Evolutionary conservation across 2,329 filamentous ascomycete genomes (phyloP).

Genomic region (Beauveria scarabaeidicola): DNA sequence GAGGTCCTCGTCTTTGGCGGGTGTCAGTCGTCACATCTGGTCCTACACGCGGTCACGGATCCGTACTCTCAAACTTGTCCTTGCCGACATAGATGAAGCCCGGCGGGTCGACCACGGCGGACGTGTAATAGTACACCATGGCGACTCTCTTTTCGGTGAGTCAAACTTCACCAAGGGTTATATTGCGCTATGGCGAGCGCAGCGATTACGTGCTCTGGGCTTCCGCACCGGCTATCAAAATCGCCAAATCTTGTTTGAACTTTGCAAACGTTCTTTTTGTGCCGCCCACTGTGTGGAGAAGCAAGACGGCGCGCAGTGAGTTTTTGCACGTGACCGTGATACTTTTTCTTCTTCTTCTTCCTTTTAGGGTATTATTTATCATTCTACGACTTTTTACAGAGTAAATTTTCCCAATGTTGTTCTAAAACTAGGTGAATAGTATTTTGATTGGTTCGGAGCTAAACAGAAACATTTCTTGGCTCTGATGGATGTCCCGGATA

Average conservation of each 20-base stretch:
- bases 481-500: too few relatives aligned
- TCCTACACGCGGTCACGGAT: not conserved
- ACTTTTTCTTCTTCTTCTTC: not conserved
- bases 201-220: not conserved
- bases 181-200: not conserved
- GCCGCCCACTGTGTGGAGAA: not conserved
- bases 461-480: too few relatives aligned
- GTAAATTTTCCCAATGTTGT: too few relatives aligned
- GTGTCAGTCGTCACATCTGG: not conserved
- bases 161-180: too few relatives aligned
- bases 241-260: not conserved
- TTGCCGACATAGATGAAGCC: slow-evolving; percentile 95
- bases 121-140: slow-evolving; percentile 97
- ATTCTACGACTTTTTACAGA: not conserved
- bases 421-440: too few relatives aligned
- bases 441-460: too few relatives aligned
- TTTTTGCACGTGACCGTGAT: slow-evolving; percentile 1
- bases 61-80: slow-evolving; percentile 95
- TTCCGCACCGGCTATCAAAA: not conserved
- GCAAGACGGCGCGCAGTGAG: not conserved
- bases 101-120: slow-evolving; percentile 69
- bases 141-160: slow-evolving; percentile 14
- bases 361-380: not conserved
- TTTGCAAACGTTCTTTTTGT: not conserved
- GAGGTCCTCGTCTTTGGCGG: slow-evolving; percentile 73